Base-by-base conservation (phyloP, 805 yeast genomes). In the Candida sakaeoensis region DNA sequence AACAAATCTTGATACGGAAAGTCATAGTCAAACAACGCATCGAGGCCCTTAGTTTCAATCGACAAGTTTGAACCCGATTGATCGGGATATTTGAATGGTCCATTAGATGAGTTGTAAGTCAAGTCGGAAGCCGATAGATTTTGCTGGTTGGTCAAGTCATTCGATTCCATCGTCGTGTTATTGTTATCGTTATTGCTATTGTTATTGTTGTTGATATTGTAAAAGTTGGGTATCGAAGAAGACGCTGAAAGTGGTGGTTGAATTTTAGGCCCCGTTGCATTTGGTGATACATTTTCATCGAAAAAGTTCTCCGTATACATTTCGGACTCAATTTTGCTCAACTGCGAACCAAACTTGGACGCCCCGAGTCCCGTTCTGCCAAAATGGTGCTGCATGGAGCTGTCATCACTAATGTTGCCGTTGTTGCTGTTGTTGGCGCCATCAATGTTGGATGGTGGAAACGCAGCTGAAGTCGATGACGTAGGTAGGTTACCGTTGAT, bases 381-480 rank as follows among this genome's bases (percentile, higher is more conserved):
- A 35, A 43, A 43, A 40, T 40, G 46, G 24, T 40, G 46, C 18
- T 34, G 36, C 37, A 30, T 37, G 3, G 36, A 27, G 12, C 36
- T 39, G 4, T 39, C 40, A 22, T 42, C 39, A 16, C 18, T 17
- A 18, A 14, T 36, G 14, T 35, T 31, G 4, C 33, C 33, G n/a
- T 10, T 14, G 9, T 24, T 23, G 8, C 16, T 16, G 17, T 28
- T 17, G 14, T 26, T 19, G 8, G 17, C n/a, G 6, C 30, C 36
- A 21, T 33, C 28, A 18, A 36, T 26, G 17, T 42, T 26, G n/a
- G 43, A 38, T 10, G 53, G 51, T 6, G 51, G 50, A 36, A 34
- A 41, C 8, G 50, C 49, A 9, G 49, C 40, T 10, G 53, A 36
- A 14, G 38, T 36, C n/a, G 48, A 28, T 2, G 44, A 37, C 14